phyloP scores from a whole-genome alignment of 75 land plant genomes.

The Cryptomeria japonica region DNA sequence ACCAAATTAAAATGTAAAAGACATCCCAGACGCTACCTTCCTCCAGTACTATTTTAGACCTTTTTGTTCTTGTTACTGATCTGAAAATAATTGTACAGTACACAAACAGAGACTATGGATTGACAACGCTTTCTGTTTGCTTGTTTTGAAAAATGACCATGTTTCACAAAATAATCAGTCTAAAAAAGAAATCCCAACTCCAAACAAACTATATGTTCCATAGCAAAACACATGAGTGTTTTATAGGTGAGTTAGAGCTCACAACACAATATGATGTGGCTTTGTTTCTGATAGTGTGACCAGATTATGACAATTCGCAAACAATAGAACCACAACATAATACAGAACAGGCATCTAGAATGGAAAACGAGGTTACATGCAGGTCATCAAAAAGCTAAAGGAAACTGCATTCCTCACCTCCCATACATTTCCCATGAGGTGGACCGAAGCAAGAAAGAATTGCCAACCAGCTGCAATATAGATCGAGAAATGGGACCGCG shows the following conservation, averaged over 20 bases:
- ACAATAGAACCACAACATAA: background rate
- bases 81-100: background rate
- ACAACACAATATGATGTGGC: background rate
- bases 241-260: background rate
- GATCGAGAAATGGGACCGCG: slow-evolving; percentile 60
- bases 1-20: background rate
- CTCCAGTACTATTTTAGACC: background rate
- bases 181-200: background rate
- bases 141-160: background rate
- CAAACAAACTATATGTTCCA: background rate
- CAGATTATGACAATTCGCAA: background rate
- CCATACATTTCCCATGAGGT: slow-evolving; percentile 98
- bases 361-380: background rate
- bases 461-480: slow-evolving; percentile 70
- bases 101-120: background rate
- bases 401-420: slow-evolving; percentile 37
- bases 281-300: background rate
- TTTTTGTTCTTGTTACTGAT: background rate
- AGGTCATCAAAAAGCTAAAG: slow-evolving; percentile 6
- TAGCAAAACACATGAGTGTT: background rate
- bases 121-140: background rate
- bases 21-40: background rate
- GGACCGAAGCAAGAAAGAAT: slow-evolving; percentile 85
- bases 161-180: background rate
- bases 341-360: background rate